Base-by-base conservation (phyloP, 164 flowering plant genomes). In the Macadamia integrifolia region DNA sequence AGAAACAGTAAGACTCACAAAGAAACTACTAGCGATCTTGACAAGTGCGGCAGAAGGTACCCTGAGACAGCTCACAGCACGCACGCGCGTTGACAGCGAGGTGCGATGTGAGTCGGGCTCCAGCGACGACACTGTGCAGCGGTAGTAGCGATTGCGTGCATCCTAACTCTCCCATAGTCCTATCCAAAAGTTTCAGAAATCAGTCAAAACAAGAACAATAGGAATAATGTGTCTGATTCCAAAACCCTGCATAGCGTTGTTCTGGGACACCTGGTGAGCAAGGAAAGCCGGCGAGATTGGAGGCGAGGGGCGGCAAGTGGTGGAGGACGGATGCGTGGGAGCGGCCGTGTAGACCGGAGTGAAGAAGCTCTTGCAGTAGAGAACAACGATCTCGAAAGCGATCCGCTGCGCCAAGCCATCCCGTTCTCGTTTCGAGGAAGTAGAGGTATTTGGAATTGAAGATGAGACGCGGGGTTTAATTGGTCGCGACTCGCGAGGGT, bases 1-100 rank as follows among this genome's bases (percentile, higher is more conserved):
- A 79, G 70, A 77, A 80, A 77, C 71, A 79, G 72, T 66, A 82
- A 83, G 83, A 90, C 95, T 87, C 90, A 89, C 95, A 84, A 89
- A 87, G 84, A 79, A 69, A 86, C 80, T 79, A 89, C 73, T 90
- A 93, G 92, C 95, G 93, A 91, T 93, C 96, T 80, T 81, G 96
- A 93, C 96, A 93, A 93, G 95, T 75, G 71, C 91, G 87, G 80
- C 84, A 72, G 82, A 90, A 83, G 96, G 91, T 91, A 93, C 98
- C 97, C 77, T 91, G 87, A 72, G 85, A 86, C 83, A 93, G 84
- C 92, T 91, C 98, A 74, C 92, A 82, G 61, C 78, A 93, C 44
- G 91, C 98, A 58, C 92, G 84, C 62, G 68, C 77, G 23, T 78
- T 74, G 62, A 80, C 84, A n/a, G 87, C 71, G 58, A 86, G 79